These are phyloP conservation scores for Fusarium coffeatum DNA, from an alignment of 2,329 filamentous ascomycete species.

Conservation along the genomic window DNA sequence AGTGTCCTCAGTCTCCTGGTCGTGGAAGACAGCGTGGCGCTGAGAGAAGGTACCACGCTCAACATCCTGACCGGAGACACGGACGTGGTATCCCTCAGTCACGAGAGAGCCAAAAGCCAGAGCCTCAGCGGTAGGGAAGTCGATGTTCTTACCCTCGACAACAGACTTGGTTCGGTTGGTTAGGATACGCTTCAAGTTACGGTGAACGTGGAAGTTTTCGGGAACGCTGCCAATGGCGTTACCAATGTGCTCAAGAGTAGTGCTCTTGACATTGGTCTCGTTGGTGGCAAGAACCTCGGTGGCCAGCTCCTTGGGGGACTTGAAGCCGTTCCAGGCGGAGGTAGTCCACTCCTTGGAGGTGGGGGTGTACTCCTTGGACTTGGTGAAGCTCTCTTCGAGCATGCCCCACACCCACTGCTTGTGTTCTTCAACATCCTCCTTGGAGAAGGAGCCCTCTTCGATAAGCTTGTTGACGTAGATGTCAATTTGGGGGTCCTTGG, in stretches of 20 bases:
- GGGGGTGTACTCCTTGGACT: conserved; percentile 97
- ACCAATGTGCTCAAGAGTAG: conserved; percentile 83
- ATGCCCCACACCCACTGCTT: conserved; percentile 99
- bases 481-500: conserved; percentile 86
- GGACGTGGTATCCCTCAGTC: conserved; percentile 94
- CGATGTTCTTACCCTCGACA: conserved; percentile 90
- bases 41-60: conserved; percentile 99
- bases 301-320: conserved; percentile 96
- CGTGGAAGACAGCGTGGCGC: conserved; percentile 95
- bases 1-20: conserved; percentile 92
- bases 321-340: conserved; percentile 99
- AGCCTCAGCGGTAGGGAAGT: conserved; percentile 97
- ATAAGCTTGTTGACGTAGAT: conserved; percentile 93
- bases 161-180: conserved; percentile 90
- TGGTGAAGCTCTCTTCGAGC: conserved; percentile 96
- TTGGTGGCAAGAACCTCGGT: conserved; percentile 93
- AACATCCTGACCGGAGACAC: conserved; percentile 97
- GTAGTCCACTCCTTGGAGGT: conserved; percentile 98
- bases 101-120: conserved; percentile 93
- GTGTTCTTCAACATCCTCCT: conserved; percentile 98
- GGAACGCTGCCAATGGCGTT: conserved; percentile 81
- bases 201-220: conserved; percentile 89
- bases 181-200: conserved; percentile 97
- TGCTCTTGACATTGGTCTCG: conserved; percentile 80
- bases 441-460: conserved; percentile 92